Evolutionary conservation across 768 basidiomycete species (phyloP), one percentile per base, ranked within the genome.

Genomic region (Daedaleopsis sinensis): DNA sequence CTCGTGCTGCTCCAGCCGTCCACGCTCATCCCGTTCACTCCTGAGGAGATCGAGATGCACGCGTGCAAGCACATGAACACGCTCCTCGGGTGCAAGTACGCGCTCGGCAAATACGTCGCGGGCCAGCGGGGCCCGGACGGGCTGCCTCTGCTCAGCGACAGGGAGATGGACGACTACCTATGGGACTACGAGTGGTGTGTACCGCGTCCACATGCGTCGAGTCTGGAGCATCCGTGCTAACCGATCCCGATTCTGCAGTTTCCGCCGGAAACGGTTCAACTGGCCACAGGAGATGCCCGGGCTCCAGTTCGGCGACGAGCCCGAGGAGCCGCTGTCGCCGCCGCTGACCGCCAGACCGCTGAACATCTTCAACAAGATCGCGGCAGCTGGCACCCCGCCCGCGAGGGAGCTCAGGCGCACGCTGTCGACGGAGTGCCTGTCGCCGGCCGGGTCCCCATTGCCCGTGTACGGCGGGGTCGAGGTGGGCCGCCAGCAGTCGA

Each of bases 1-100:
- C 72, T 91, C 8, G 68, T 91, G 23, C 73, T 90, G 44, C 37
- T 83, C 13, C 39, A 10, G 77, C 79, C 85, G 83, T 8, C 74
- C 79, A 84, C 81, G 7, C 88, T 87, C 70, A 76, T 90, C 49
- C 82, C 87, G 1, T 74, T 88, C 65, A 57, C 78, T 0, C 79
- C 88, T 23, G 68, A 71, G 3, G 89, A 89, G 68, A 76, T 91
- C 37, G 90, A 91, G 75, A 85, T 89, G 85, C 87, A 90, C 67
- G 80, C 84, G n/a, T 87, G 85, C 74, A 88, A 85, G 73, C 80
- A 86, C 68, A 73, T 90, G 52, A 87, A 91, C 68, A 79, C 80
- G 7, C 70, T 92, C 3, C 75, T 92, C 24, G 84, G 83, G 35
- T 88, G 84, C 68, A 83, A 84, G 67, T 76, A 77, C 38, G 87